A percentile compares a stretch with the other conserved stretches of the same genome.
These are phyloP conservation scores for Rosellinia necatrix DNA, from an alignment of 2,329 filamentous ascomycete species.

Conservation along the genomic window DNA sequence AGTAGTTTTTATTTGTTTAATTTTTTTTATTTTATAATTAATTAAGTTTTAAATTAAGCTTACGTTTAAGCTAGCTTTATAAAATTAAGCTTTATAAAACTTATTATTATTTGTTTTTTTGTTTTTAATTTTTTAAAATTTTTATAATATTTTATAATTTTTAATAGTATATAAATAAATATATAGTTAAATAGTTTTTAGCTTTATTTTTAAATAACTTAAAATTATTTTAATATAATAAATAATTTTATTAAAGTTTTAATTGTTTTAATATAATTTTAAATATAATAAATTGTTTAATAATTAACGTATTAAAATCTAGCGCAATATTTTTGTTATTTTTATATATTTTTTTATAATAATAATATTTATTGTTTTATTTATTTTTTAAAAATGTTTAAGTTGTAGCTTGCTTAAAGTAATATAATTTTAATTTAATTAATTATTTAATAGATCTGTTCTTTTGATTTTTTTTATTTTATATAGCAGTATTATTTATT, in stretches of 20 bases:
- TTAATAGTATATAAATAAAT: no score
- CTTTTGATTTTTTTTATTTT: background rate
- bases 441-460: background rate
- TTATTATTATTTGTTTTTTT: no score
- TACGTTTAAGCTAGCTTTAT: no score
- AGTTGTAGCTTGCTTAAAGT: background rate
- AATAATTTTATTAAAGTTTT: background rate
- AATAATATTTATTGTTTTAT: background rate
- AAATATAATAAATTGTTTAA: background rate
- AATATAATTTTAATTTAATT: background rate
- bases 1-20: no score
- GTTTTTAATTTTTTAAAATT: no score
- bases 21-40: no score
- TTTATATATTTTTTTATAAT: background rate
- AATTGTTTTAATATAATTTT: background rate
- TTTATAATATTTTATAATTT: no score
- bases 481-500: background rate
- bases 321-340: background rate
- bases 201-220: background rate
- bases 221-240: background rate
- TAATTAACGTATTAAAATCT: background rate
- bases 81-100: no score
- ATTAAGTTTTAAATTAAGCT: no score
- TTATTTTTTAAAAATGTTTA: background rate
- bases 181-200: no score